Evolutionary conservation across 2,329 filamentous ascomycete genomes (phyloP), one percentile per base, ranked within the genome.

Genomic region (Myriosclerotinia curreyana): DNA sequence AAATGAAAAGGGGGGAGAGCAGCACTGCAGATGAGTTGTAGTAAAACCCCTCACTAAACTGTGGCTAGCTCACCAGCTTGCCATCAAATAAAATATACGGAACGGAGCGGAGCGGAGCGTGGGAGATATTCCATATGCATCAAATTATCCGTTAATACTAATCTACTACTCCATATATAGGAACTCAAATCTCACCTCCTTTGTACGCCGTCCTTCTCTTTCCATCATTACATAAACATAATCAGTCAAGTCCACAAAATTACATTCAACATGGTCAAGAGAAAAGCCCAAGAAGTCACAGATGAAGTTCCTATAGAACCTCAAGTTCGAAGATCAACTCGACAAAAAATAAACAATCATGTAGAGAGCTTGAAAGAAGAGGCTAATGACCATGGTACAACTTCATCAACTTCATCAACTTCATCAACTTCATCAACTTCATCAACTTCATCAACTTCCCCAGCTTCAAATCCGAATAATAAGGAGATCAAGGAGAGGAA

Each of bases 311-410:
- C 36, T 17, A 20, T 28, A 14, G 67, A 68, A 20, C 69, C 69
- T 38, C 68, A n/a, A n/a, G n/a, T n/a, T n/a, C n/a, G 72, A 63
- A 62, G 72, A 60, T 71, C 72, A 8, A 70, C 68, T 66, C 70
- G 72, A 14, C 65, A 66, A 40, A 66, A 66, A 54, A 55, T 65
- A 36, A 64, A 52, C 11, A 17, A 34, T 25, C 5, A 49, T 31
- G 5, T 31, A 22, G 25, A 58, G 42, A 54, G 60, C 48, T 66
- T 66, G 54, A 51, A 66, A 34, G 62, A 65, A 36, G 62, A 64
- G 44, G 51, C n/a, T n/a, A n/a, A n/a, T n/a, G n/a, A n/a, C n/a
- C n/a, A n/a, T n/a, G n/a, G n/a, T n/a, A n/a, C 65, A 66, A 62
- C 56, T 63, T 59, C 34, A 20, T 34, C 46, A 8, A 46, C n/a